Evolutionary conservation across 371 early-diverging fungal species (phyloP).

Genomic region (Mortierella sp.): DNA sequence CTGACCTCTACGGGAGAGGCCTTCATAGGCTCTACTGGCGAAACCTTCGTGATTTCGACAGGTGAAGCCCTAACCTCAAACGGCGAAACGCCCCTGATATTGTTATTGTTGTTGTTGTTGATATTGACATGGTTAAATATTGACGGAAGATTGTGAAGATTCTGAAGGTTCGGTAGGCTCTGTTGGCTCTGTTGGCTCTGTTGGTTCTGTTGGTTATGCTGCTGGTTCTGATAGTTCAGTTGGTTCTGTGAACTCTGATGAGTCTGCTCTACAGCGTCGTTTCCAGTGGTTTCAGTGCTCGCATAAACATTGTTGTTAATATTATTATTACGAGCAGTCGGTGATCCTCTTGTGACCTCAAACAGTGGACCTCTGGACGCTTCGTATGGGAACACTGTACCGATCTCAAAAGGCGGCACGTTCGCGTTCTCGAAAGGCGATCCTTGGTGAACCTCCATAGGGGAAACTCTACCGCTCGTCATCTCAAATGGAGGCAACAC

Average conservation of each 20-base stretch:
- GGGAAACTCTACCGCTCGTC: conserved; percentile 1
- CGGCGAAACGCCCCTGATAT: conserved; percentile 1
- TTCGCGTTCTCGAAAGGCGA: conserved; percentile 14
- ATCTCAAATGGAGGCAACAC: conserved; percentile 2
- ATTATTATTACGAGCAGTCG: neutral
- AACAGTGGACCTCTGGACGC: conserved; percentile 22
- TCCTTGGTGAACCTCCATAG: conserved; percentile 17
- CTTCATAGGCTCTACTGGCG: neutral
- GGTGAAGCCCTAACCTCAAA: neutral
- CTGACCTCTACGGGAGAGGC: neutral
- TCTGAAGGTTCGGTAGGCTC: neutral
- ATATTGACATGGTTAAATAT: neutral
- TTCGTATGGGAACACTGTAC: conserved; percentile 22
- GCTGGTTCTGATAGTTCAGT: neutral
- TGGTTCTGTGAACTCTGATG: neutral
- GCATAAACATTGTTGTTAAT: neutral
- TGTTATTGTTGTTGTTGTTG: neutral
- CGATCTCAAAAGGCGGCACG: conserved; percentile 12
- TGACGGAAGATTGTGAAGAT: too few species aligned
- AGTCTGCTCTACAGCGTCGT: neutral
- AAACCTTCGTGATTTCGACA: neutral
- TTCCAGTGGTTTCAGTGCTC: neutral
- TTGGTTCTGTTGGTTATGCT: neutral
- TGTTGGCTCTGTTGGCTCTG: conserved; percentile 1
- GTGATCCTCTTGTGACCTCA: conserved; percentile 13